phyloP scores from a whole-genome alignment of 2,329 filamentous ascomycete genomes.

The Colletotrichum eleusines region DNA sequence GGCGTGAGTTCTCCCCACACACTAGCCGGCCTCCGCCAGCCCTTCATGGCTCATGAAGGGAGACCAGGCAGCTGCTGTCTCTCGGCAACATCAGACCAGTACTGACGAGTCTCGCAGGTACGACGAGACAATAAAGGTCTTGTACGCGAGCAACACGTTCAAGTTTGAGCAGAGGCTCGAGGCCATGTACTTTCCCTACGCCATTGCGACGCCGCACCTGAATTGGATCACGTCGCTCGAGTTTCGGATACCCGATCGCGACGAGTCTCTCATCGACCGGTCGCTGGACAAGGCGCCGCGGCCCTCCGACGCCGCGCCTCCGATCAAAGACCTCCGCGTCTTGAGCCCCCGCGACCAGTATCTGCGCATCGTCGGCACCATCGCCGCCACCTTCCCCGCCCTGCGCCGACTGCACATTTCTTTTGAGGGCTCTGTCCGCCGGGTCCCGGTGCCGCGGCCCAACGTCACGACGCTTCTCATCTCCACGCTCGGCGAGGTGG shows the following conservation, averaged over 20 bases:
- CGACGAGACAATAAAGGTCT: conserved; percentile 40
- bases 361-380: conserved; percentile 25
- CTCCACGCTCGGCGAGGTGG: conserved; percentile 37
- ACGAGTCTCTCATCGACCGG: conserved; percentile 37
- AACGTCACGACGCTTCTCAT: conserved; percentile 39
- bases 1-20: conserved; percentile 35
- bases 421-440: conserved; percentile 40
- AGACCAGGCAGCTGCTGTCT: conserved; percentile 6
- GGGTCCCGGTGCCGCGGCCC: conserved; percentile 35
- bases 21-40: no score
- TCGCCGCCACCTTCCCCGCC: conserved; percentile 35
- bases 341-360: conserved; percentile 34
- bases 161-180: conserved; percentile 41
- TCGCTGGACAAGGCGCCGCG: conserved; percentile 30
- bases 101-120: conserved; percentile 35
- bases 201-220: conserved; percentile 20
- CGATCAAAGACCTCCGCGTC: conserved; percentile 21
- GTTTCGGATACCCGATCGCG: conserved; percentile 39
- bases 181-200: conserved; percentile 38
- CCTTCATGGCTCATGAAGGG: no score
- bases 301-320: conserved; percentile 18
- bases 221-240: conserved; percentile 41
- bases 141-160: conserved; percentile 42
- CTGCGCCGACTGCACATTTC: conserved; percentile 38
- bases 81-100: conserved; percentile 10